Evolutionary conservation across 2,329 filamentous ascomycete genomes (phyloP).

Genomic region (Colletotrichum eremochloae): DNA sequence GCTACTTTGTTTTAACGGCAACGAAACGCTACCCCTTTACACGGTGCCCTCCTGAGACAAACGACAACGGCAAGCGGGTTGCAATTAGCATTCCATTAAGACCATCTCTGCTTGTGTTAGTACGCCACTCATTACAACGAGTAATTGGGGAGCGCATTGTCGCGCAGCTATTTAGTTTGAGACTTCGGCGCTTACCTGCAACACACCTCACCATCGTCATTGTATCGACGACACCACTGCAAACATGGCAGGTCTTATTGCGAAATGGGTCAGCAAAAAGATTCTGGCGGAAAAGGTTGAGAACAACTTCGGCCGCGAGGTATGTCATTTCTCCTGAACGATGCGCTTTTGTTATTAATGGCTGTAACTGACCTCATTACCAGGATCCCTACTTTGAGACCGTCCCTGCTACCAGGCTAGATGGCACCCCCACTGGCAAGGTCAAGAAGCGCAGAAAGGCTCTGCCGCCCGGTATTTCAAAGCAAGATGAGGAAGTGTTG

Average conservation of each 20-base stretch:
- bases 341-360: neutral
- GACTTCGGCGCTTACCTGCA: slow-evolving; percentile 31
- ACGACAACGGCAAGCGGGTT: neutral
- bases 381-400: slow-evolving; percentile 93
- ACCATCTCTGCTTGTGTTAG: neutral
- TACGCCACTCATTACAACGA: slow-evolving; percentile 4
- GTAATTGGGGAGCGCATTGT: neutral
- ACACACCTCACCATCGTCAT: slow-evolving; percentile 16
- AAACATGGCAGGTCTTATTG: slow-evolving; percentile 65
- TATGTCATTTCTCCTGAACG: slow-evolving; percentile 45
- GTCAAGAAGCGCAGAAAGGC: slow-evolving; percentile 88
- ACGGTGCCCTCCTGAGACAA: neutral
- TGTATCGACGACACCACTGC: slow-evolving; percentile 21
- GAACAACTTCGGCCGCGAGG: slow-evolving; percentile 71
- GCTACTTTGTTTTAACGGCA: neutral
- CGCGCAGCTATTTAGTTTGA: neutral
- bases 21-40: neutral
- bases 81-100: neutral
- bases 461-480: slow-evolving; percentile 83
- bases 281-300: slow-evolving; percentile 68
- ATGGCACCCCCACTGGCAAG: slow-evolving; percentile 76
- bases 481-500: slow-evolving; percentile 84
- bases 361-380: slow-evolving; percentile 47
- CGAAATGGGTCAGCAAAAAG: slow-evolving; percentile 69
- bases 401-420: slow-evolving; percentile 79